phyloP scores from a whole-genome alignment of 108 stramenopile genomes.

The Chaetoceros muelleri region DNA sequence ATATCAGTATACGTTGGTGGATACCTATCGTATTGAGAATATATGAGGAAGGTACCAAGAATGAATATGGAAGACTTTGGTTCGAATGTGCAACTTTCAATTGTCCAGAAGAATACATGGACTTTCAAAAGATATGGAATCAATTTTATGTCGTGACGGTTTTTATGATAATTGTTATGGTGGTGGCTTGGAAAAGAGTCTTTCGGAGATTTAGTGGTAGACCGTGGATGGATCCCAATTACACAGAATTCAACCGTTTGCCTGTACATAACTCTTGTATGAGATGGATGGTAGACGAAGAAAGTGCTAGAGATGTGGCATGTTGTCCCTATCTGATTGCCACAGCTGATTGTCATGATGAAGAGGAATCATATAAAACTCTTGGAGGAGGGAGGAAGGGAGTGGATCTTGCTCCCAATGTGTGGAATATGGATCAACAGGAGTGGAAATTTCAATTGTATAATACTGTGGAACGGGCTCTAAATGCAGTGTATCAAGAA shows the following conservation, averaged over 20 bases:
- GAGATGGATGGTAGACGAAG: constrained; percentile 14
- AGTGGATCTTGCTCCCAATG: constrained; percentile 8
- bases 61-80: too few species aligned
- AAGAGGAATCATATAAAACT: not conserved
- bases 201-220: constrained; percentile 8
- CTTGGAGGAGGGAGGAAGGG: not conserved
- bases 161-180: not conserved
- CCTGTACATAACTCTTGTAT: constrained; percentile 31
- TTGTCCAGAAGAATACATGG: not conserved
- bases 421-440: constrained; percentile 8
- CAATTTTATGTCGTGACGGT: not conserved
- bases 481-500: constrained; percentile 4
- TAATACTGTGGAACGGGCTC: constrained; percentile 22
- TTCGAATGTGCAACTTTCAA: not conserved
- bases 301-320: constrained; percentile 27
- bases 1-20: not conserved
- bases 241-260: constrained; percentile 22
- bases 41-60: too few species aligned
- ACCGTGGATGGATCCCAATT: constrained; percentile 48
- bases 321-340: constrained; percentile 28
- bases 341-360: not conserved
- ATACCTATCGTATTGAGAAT: too few species aligned
- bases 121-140: not conserved
- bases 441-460: constrained; percentile 27
- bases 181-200: not conserved